Evolutionary conservation across 176 grass and related monocot genomes (phyloP).

Genomic region (maize (Zea mays)): DNA sequence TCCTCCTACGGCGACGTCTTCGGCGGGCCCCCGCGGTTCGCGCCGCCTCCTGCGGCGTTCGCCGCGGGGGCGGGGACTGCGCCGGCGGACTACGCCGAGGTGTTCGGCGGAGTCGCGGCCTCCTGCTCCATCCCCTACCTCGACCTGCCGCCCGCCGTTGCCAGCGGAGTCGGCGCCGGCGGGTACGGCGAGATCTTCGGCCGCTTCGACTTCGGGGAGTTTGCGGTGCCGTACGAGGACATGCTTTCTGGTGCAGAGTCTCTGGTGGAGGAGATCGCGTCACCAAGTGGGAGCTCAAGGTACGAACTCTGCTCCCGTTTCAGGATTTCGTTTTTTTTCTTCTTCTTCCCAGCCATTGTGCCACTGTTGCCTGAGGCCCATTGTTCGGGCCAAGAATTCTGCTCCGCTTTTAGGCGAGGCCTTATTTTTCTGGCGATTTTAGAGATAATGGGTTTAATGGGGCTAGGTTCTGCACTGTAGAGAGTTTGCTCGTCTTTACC

Average conservation of each 20-base stretch:
- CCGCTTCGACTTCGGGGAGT: slow-evolving; percentile 57
- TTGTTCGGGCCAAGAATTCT: not conserved
- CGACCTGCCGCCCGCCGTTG: slow-evolving; percentile 55
- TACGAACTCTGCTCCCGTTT: slow-evolving; percentile 2
- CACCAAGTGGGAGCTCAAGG: slow-evolving; percentile 52
- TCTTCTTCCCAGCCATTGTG: not conserved
- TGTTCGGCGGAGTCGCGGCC: slow-evolving; percentile 68
- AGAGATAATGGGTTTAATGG: not conserved
- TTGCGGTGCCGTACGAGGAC: slow-evolving; percentile 73
- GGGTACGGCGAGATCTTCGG: slow-evolving; percentile 86
- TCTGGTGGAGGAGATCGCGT: slow-evolving; percentile 54
- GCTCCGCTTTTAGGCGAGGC: not conserved
- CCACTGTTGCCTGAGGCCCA: not conserved
- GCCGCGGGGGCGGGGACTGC: slow-evolving; percentile 27
- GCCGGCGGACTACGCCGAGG: slow-evolving; percentile 68
- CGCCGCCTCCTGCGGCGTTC: slow-evolving; percentile 41
- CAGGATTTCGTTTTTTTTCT: not conserved
- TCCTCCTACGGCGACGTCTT: slow-evolving; percentile 65
- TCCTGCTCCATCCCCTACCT: slow-evolving; percentile 92
- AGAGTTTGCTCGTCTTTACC: slow-evolving; percentile 12
- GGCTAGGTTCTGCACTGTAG: not conserved
- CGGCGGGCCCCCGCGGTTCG: slow-evolving; percentile 56
- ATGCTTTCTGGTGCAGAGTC: slow-evolving; percentile 43
- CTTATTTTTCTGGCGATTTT: slow-evolving; percentile 1
- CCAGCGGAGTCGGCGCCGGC: slow-evolving; percentile 22